Evolutionary conservation across 2,329 filamentous ascomycete species (phyloP).

Genomic region (Epichloe scottii): DNA sequence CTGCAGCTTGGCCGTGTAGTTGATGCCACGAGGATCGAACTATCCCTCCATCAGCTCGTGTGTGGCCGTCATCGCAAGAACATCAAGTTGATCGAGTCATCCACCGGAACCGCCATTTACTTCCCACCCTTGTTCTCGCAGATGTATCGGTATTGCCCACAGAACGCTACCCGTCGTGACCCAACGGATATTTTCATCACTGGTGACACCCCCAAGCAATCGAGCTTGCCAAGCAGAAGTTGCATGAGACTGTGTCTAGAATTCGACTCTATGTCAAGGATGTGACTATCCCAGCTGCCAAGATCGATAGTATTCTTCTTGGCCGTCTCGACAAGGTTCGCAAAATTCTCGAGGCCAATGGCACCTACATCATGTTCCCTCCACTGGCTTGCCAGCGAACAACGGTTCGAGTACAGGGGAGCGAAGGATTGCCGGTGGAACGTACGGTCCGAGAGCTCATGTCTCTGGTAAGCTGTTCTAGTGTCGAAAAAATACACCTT

Average conservation of each 20-base stretch:
- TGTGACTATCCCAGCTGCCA: slow-evolving; percentile 75
- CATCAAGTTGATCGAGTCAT: slow-evolving; percentile 93
- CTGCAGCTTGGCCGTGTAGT: slow-evolving; percentile 57
- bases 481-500: neutral
- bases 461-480: slow-evolving; percentile 55
- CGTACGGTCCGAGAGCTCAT: slow-evolving; percentile 92
- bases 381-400: slow-evolving; percentile 74
- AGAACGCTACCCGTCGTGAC: slow-evolving; percentile 67
- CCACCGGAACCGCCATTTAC: slow-evolving; percentile 93
- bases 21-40: slow-evolving; percentile 69
- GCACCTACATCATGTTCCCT: slow-evolving; percentile 88
- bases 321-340: slow-evolving; percentile 90
- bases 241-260: slow-evolving; percentile 71
- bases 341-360: slow-evolving; percentile 95
- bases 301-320: slow-evolving; percentile 88
- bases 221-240: slow-evolving; percentile 75
- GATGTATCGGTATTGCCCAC: slow-evolving; percentile 80
- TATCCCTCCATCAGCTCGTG: slow-evolving; percentile 80
- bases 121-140: slow-evolving; percentile 90
- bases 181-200: slow-evolving; percentile 93
- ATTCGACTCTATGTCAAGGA: slow-evolving; percentile 87
- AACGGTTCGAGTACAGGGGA: slow-evolving; percentile 80
- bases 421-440: slow-evolving; percentile 87
- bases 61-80: slow-evolving; percentile 93
- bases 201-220: slow-evolving; percentile 79